Percentiles rank a stretch among this genome's conserved stretches.
These are phyloP conservation scores for Dryadomyces quercivorus DNA, from an alignment of 2,329 filamentous ascomycete species.

Conservation along the genomic window DNA sequence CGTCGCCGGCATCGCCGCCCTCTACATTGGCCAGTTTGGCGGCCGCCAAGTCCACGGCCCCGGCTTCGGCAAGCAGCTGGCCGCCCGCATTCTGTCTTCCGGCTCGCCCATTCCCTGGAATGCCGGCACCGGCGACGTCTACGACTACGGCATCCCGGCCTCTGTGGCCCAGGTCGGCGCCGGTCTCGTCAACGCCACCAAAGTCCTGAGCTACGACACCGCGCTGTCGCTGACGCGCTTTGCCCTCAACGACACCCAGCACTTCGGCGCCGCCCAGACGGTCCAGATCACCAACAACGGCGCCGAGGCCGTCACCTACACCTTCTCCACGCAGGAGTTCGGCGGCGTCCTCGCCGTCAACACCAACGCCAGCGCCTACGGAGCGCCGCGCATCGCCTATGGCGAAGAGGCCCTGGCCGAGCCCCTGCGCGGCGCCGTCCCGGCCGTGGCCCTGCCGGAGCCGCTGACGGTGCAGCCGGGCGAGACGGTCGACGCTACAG, in stretches of 20 bases:
- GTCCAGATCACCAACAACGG: constrained; percentile 25
- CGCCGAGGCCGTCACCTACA: constrained; percentile 21
- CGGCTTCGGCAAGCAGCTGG: constrained; percentile 18
- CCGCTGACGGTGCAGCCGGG: constrained; percentile 15
- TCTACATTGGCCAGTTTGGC: constrained; percentile 23
- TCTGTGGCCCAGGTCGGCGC: constrained; percentile 25
- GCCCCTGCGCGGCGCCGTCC: constrained; percentile 7
- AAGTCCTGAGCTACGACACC: constrained; percentile 26
- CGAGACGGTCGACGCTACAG: constrained; percentile 13
- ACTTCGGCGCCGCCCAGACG: constrained; percentile 21
- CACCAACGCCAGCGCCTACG: background rate
- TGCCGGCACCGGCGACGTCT: constrained; percentile 11
- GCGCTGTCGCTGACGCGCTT: constrained; percentile 24
- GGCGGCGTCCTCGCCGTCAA: constrained; percentile 23
- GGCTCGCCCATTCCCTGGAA: constrained; percentile 19
- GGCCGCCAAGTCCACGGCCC: constrained; percentile 20
- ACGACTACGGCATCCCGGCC: constrained; percentile 15
- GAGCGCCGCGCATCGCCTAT: constrained; percentile 4
- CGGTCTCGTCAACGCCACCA: constrained; percentile 28
- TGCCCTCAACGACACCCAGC: constrained; percentile 30
- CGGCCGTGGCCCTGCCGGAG: constrained; percentile 3
- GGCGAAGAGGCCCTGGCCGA: constrained; percentile 6
- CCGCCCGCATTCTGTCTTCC: constrained; percentile 21
- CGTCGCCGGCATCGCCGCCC: constrained; percentile 29
- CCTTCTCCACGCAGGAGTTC: constrained; percentile 17